These are phyloP conservation scores for Rubroboletus pulcherrimus DNA, from an alignment of 768 basidiomycete species.

Conservation along the genomic window DNA sequence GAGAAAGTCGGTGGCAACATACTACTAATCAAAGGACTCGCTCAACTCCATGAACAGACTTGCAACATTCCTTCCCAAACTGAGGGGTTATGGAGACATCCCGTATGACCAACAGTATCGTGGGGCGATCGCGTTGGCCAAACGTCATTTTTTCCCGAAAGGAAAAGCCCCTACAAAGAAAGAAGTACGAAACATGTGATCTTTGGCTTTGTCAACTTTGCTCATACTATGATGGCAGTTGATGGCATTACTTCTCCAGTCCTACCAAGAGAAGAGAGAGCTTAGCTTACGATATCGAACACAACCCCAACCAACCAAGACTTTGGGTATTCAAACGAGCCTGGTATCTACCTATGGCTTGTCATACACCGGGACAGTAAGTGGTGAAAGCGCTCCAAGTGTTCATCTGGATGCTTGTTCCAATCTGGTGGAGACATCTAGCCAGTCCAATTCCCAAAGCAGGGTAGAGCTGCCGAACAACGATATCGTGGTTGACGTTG, in stretches of 20 bases:
- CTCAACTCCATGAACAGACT: slow-evolving; percentile 16
- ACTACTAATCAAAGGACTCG: not conserved
- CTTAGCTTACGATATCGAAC: slow-evolving; percentile 3
- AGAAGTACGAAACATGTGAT: slow-evolving; percentile 13
- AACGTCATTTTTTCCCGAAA: slow-evolving; percentile 26
- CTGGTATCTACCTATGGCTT: not conserved
- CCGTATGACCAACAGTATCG: slow-evolving; percentile 27
- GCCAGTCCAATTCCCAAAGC: not conserved
- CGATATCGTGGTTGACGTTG: not conserved
- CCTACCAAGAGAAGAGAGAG: slow-evolving; percentile 22
- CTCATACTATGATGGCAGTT: slow-evolving; percentile 14
- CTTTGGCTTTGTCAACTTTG: not conserved
- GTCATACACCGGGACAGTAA: not conserved
- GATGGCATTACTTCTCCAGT: slow-evolving; percentile 22
- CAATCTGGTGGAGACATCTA: not conserved
- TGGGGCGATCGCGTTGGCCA: slow-evolving; percentile 26
- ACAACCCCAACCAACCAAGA: slow-evolving; percentile 4
- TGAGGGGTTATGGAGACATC: slow-evolving; percentile 28
- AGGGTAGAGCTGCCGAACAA: not conserved
- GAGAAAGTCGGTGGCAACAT: slow-evolving; percentile 16
- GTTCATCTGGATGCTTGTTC: not conserved
- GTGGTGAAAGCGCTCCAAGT: not conserved
- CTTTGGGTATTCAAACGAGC: slow-evolving; percentile 24
- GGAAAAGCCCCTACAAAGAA: slow-evolving; percentile 24
- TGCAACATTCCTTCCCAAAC: slow-evolving; percentile 26